Evolutionary conservation across 2,329 filamentous ascomycete genomes (phyloP).

Genomic region (Colletotrichum melonis): DNA sequence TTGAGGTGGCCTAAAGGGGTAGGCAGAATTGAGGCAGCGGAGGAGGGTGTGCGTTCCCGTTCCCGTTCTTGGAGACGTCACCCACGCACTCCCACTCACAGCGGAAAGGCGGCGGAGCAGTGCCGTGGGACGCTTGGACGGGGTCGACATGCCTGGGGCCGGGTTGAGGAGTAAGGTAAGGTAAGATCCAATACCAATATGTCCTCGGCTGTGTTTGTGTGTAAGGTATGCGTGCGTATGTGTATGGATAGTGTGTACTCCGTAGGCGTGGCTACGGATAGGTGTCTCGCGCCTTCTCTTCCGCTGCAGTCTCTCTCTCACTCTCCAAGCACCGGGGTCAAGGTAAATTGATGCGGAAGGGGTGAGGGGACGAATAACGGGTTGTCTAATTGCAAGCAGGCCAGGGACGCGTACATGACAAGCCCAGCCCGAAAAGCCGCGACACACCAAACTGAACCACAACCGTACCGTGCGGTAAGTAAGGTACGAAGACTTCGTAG

Average conservation of each 20-base stretch:
- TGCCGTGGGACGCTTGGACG: constrained; percentile 45
- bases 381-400: constrained; percentile 33
- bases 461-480: neutral
- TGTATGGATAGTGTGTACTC: too few species aligned
- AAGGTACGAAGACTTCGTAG: neutral
- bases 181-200: neutral
- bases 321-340: neutral
- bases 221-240: too few species aligned
- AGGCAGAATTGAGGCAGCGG: constrained; percentile 31
- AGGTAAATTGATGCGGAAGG: neutral
- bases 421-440: neutral
- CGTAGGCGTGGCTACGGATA: too few species aligned
- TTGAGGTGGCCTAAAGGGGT: constrained; percentile 45
- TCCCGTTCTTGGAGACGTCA: constrained; percentile 36
- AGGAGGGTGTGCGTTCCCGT: constrained; percentile 42
- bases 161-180: neutral
- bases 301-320: neutral
- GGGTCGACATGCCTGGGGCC: constrained; percentile 41
- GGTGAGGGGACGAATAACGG: constrained; percentile 27
- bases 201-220: neutral
- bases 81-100: constrained; percentile 19
- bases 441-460: neutral
- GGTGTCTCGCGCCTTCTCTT: neutral
- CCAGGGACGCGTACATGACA: constrained; percentile 32
- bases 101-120: constrained; percentile 36